phyloP scores from a whole-genome alignment of 257 asterid genomes.

The Euphrasia confusa region DNA sequence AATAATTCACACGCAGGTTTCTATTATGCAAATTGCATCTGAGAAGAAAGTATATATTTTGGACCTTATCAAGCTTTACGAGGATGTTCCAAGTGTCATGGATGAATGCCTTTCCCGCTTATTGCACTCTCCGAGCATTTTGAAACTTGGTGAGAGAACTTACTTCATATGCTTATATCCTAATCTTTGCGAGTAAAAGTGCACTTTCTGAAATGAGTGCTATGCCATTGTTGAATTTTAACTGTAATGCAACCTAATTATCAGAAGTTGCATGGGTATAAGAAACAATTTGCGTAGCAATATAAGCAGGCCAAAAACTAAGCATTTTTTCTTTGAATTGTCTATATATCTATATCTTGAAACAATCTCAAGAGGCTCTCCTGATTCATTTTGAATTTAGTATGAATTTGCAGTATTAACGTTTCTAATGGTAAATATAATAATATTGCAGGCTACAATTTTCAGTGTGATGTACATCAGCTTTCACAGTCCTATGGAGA shows the following conservation, averaged over 20 bases:
- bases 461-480: constrained; percentile 72
- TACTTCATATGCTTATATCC: constrained; percentile 14
- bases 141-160: constrained; percentile 77
- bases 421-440: background rate
- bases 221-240: background rate
- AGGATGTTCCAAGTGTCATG: constrained; percentile 54
- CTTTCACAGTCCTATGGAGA: constrained; percentile 75
- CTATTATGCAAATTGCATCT: constrained; percentile 95
- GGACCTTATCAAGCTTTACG: constrained; percentile 78
- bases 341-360: background rate
- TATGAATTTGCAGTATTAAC: constrained; percentile 3
- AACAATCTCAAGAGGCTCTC: constrained; percentile 1
- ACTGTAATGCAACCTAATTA: constrained; percentile 5
- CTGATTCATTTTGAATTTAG: constrained; percentile 5
- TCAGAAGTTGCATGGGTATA: constrained; percentile 5
- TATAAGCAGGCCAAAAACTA: constrained; percentile 14
- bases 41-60: constrained; percentile 73
- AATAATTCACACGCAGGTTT: constrained; percentile 54
- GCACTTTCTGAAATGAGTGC: constrained; percentile 8
- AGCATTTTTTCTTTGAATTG: background rate
- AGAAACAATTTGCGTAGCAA: constrained; percentile 13
- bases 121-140: constrained; percentile 68
- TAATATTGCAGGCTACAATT: constrained; percentile 68
- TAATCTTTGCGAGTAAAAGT: background rate
- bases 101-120: constrained; percentile 72